Percentiles rank a stretch among this genome's conserved stretches.
Evolutionary conservation across 108 stramenopile species (phyloP).

Genomic region (Nannochloropsis oceanica): DNA sequence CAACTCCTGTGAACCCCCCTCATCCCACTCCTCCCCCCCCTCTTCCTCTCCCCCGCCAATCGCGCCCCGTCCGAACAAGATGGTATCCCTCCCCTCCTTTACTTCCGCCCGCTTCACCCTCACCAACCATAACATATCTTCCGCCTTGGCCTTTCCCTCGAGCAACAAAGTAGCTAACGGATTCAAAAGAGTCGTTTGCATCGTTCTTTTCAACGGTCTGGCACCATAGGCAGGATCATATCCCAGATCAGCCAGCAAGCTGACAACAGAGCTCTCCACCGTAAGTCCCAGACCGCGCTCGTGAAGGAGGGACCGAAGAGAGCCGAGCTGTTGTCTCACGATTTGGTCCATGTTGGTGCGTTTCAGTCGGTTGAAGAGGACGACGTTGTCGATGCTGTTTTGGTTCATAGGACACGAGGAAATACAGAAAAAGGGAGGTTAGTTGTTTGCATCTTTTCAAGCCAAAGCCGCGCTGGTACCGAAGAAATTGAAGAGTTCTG

Average conservation of each 20-base stretch:
- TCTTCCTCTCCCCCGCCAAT: background rate
- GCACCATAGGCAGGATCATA: conserved; percentile 14
- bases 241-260: background rate
- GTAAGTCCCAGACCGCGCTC: background rate
- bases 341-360: background rate
- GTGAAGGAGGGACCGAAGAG: background rate
- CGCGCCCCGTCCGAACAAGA: background rate
- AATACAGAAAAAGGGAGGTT: no score
- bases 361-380: conserved; percentile 16
- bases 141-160: background rate
- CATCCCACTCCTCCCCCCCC: background rate
- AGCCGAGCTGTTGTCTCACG: background rate
- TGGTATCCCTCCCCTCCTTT: background rate
- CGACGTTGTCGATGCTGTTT: conserved; percentile 9
- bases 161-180: conserved; percentile 4
- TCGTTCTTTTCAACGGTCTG: conserved; percentile 11
- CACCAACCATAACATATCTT: background rate
- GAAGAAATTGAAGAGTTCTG: background rate
- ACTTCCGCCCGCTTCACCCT: background rate
- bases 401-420: no score
- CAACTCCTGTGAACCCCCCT: background rate
- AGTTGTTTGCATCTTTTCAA: background rate
- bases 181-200: background rate
- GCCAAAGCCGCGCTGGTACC: background rate
- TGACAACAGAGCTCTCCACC: background rate